Evolutionary conservation across 1,284 basidiomycete genomes (phyloP).

Genomic region (Vanrija sp.): DNA sequence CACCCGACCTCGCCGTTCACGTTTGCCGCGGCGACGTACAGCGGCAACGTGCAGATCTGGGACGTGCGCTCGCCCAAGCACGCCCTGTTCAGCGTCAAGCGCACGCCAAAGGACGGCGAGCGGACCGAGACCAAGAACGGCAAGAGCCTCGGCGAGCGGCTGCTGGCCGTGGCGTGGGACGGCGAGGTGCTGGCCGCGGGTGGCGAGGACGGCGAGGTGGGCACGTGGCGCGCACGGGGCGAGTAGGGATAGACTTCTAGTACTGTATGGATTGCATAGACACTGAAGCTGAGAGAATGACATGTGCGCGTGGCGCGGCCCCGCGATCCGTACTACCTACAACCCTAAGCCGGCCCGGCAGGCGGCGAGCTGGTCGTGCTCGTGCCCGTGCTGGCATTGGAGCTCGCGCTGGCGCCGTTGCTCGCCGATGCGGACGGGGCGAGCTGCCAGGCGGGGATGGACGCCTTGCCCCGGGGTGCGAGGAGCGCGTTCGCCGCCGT

Average conservation of each 20-base stretch:
- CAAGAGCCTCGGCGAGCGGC: conserved; percentile 56
- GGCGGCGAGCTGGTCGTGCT: conserved; percentile 8
- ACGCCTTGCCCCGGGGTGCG: conserved; percentile 55
- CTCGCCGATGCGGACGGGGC: conserved; percentile 31
- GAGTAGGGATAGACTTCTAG: conserved; percentile 19
- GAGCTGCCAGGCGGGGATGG: conserved; percentile 82
- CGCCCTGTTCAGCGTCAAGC: conserved; percentile 54
- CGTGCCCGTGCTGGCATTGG: conserved; percentile 9
- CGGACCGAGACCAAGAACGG: conserved; percentile 42
- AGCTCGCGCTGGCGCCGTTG: conserved; percentile 16
- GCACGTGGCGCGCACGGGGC: conserved; percentile 64
- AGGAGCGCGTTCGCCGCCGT: conserved; percentile 43
- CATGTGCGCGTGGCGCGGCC: too few species aligned
- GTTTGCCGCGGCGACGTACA: conserved; percentile 74
- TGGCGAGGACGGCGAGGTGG: conserved; percentile 73
- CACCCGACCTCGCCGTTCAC: conserved; percentile 62
- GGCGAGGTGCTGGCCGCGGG: conserved; percentile 67
- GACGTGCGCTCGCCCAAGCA: conserved; percentile 64
- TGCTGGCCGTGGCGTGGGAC: conserved; percentile 70
- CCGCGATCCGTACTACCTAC: neutral
- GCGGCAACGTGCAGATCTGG: conserved; percentile 79
- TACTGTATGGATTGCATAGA: conserved; percentile 2
- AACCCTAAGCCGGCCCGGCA: neutral
- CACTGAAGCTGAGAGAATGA: neutral
- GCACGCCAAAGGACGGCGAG: conserved; percentile 24